Percentiles rank a stretch among this genome's conserved stretches.
Conservation (phyloP, 129 eudicot species). For the Flaveria brownii region DNA sequence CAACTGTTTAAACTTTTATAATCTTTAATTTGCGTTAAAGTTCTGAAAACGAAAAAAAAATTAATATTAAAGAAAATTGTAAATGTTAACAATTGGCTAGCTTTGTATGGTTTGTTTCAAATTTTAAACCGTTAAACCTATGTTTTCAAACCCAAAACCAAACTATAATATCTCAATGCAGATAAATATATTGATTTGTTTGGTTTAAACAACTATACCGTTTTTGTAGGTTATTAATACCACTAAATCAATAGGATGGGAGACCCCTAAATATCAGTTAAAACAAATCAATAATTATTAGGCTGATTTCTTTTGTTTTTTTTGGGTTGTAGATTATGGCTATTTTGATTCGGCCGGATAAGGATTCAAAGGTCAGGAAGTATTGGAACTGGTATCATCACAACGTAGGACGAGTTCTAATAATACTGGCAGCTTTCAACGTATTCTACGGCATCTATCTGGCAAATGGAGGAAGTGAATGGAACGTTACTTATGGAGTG, state of each 20-base stretch:
- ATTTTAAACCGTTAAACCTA: too few species aligned
- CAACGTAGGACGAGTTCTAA: conserved; percentile 55
- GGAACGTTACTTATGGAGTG: conserved; percentile 65
- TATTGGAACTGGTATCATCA: conserved; percentile 93
- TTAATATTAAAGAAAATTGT: too few species aligned
- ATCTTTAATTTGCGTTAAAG: neutral
- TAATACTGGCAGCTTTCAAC: conserved; percentile 64
- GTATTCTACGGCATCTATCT: conserved; percentile 73
- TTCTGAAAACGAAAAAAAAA: too few species aligned
- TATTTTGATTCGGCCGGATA: conserved; percentile 58
- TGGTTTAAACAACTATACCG: neutral
- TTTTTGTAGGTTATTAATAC: too few species aligned
- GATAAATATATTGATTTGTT: too few species aligned
- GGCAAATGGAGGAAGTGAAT: conserved; percentile 54
- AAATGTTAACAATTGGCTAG: too few species aligned
- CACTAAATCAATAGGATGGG: too few species aligned
- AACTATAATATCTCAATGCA: too few species aligned
- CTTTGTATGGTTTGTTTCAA: too few species aligned
- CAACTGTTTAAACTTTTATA: too few species aligned
- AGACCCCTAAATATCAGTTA: neutral
- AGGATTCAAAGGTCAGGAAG: conserved; percentile 58
- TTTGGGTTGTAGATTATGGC: conserved; percentile 53
- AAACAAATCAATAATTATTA: too few species aligned
- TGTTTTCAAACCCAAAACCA: too few species aligned
- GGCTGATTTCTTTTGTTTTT: neutral